phyloP scores from a whole-genome alignment of 2,329 filamentous ascomycete species.

The Pseudogymnoascus sp. region DNA sequence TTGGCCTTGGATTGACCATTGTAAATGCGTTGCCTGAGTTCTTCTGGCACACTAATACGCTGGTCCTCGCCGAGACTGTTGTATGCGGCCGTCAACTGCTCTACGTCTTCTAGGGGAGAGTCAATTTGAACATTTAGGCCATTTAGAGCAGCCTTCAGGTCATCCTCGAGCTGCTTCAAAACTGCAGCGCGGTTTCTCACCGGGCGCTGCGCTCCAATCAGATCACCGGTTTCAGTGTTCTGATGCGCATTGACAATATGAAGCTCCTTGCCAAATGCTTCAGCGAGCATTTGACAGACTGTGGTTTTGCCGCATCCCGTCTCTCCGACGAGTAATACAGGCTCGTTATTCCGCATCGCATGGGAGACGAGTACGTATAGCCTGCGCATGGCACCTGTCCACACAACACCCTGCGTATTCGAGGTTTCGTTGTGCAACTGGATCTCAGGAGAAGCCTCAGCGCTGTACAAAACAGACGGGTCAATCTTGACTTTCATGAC shows the following conservation, averaged over 20 bases:
- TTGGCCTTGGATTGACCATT: slow-evolving; percentile 56
- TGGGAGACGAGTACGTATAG: slow-evolving; percentile 83
- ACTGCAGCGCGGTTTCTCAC: slow-evolving; percentile 76
- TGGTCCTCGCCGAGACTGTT: slow-evolving; percentile 39
- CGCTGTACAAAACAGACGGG: slow-evolving; percentile 62
- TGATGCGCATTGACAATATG: slow-evolving; percentile 96
- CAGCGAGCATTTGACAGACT: slow-evolving; percentile 83
- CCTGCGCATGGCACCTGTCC: slow-evolving; percentile 90
- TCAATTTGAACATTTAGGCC: slow-evolving; percentile 37
- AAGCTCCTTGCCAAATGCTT: slow-evolving; percentile 66
- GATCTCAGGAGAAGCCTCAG: slow-evolving; percentile 48
- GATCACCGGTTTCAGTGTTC: slow-evolving; percentile 93
- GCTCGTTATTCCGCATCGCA: slow-evolving; percentile 83
- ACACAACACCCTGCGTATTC: slow-evolving; percentile 65
- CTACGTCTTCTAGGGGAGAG: slow-evolving; percentile 51
- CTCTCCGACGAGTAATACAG: slow-evolving; percentile 88
- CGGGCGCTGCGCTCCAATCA: slow-evolving; percentile 91
- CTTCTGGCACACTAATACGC: slow-evolving; percentile 25
- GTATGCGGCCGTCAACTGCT: slow-evolving; percentile 39
- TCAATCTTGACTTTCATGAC: slow-evolving; percentile 84
- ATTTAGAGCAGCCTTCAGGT: slow-evolving; percentile 44
- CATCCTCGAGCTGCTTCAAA: slow-evolving; percentile 53
- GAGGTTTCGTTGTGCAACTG: slow-evolving; percentile 37
- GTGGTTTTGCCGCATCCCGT: slow-evolving; percentile 98
- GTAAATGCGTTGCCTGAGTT: slow-evolving; percentile 33